phyloP scores from a whole-genome alignment of 2,329 filamentous ascomycete species.

The Ceratocystis variospora region DNA sequence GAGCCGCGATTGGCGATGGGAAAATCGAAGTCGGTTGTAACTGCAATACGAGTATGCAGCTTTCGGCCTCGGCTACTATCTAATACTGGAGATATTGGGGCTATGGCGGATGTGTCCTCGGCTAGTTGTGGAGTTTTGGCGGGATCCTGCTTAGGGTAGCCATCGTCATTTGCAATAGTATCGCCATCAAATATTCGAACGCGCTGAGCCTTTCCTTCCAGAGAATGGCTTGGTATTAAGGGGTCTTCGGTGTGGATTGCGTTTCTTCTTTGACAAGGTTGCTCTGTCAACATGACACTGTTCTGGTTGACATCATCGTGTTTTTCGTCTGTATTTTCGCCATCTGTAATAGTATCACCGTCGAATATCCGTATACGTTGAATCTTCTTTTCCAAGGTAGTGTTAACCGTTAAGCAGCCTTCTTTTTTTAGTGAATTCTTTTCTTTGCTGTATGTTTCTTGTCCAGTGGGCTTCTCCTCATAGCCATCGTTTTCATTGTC shows the following conservation, averaged over 20 bases:
- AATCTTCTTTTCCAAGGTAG: background rate
- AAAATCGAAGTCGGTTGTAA: conserved; percentile 12
- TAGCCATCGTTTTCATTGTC: background rate
- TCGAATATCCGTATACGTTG: background rate
- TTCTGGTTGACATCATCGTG: no score
- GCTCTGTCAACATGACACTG: no score
- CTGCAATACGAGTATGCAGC: conserved; percentile 3
- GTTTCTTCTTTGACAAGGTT: no score
- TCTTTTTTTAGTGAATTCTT: background rate
- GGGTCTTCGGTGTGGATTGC: no score
- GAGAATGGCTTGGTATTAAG: no score
- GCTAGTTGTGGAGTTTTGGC: background rate
- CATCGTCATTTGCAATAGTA: background rate
- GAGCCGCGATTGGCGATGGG: background rate
- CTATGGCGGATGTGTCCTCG: background rate
- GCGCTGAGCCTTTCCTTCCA: background rate
- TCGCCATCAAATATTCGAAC: background rate
- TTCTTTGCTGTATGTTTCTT: background rate
- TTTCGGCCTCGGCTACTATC: background rate
- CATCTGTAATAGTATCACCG: background rate
- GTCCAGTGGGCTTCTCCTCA: background rate
- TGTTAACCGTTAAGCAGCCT: background rate
- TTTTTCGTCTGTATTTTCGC: no score
- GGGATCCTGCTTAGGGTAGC: background rate
- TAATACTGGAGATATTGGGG: background rate